A percentile compares a stretch with the other conserved stretches of the same genome.
phyloP scores from a whole-genome alignment of 106 monocot species.

The Dendrobium huoshanense region DNA sequence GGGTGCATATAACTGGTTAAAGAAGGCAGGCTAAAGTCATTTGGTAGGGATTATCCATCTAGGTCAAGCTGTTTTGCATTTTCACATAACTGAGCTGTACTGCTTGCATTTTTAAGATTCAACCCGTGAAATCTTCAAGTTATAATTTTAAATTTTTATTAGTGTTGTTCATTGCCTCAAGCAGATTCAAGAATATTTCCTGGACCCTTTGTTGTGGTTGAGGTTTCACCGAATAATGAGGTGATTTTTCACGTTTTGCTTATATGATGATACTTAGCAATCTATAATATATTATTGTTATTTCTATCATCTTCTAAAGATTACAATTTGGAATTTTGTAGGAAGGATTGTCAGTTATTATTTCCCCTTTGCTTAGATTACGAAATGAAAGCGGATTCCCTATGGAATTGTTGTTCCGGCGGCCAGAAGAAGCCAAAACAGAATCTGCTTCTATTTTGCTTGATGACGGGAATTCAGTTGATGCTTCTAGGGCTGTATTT shows the following conservation, averaged over 20 bases:
- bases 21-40: neutral
- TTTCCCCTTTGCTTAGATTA: conserved; percentile 63
- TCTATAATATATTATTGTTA: neutral
- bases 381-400: conserved; percentile 70
- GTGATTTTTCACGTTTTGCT: conserved; percentile 18
- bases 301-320: neutral
- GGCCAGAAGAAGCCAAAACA: conserved; percentile 37
- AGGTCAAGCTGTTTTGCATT: neutral
- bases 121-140: neutral
- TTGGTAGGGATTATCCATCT: neutral
- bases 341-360: conserved; percentile 62
- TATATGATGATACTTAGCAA: neutral
- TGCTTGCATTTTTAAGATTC: neutral
- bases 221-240: conserved; percentile 60
- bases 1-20: neutral
- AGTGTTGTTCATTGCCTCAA: conserved; percentile 4
- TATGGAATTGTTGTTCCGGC: conserved; percentile 51
- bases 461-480: conserved; percentile 52
- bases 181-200: conserved; percentile 69
- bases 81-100: neutral
- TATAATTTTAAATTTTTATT: neutral
- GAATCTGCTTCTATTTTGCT: conserved; percentile 53
- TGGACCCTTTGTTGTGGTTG: conserved; percentile 66
- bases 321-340: conserved; percentile 20
- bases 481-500: conserved; percentile 66